Evolutionary conservation across 495 filamentous ascomycete species (phyloP).

Genomic region (Lindgomyces ingoldianus): DNA sequence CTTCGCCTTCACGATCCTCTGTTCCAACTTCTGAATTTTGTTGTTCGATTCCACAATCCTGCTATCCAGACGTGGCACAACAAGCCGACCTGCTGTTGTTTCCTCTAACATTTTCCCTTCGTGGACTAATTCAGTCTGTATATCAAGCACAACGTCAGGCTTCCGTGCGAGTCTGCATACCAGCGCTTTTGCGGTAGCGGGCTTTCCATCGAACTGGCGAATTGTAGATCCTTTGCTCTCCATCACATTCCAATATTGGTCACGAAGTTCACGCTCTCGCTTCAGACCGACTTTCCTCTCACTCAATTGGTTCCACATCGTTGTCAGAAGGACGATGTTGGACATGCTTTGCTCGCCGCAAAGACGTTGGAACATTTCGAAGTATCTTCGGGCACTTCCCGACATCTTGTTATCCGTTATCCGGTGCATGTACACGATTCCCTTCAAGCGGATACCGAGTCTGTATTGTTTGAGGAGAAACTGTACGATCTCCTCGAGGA

Average conservation of each 20-base stretch:
- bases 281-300: conserved; percentile 17
- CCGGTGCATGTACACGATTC: conserved; percentile 47
- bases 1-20: neutral
- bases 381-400: conserved; percentile 35
- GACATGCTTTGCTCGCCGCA: conserved; percentile 39
- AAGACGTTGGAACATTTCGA: conserved; percentile 44
- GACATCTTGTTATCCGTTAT: conserved; percentile 45
- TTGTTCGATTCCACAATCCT: neutral
- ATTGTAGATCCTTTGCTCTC: conserved; percentile 34
- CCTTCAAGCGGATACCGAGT: conserved; percentile 36
- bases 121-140: conserved; percentile 41
- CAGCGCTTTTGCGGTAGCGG: conserved; percentile 36
- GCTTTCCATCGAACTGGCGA: conserved; percentile 35
- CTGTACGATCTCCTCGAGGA: conserved; percentile 46
- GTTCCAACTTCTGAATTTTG: neutral
- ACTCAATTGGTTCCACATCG: conserved; percentile 43
- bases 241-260: conserved; percentile 45
- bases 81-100: conserved; percentile 25
- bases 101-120: conserved; percentile 34
- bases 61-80: neutral
- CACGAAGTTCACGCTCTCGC: conserved; percentile 39
- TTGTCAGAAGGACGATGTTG: conserved; percentile 48
- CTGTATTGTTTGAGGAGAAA: conserved; percentile 41
- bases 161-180: conserved; percentile 37
- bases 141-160: conserved; percentile 34